A percentile compares a stretch with the other conserved stretches of the same genome.
Evolutionary conservation across 2,329 filamentous ascomycete genomes (phyloP).

Genomic region (Calonectria naviculata): DNA sequence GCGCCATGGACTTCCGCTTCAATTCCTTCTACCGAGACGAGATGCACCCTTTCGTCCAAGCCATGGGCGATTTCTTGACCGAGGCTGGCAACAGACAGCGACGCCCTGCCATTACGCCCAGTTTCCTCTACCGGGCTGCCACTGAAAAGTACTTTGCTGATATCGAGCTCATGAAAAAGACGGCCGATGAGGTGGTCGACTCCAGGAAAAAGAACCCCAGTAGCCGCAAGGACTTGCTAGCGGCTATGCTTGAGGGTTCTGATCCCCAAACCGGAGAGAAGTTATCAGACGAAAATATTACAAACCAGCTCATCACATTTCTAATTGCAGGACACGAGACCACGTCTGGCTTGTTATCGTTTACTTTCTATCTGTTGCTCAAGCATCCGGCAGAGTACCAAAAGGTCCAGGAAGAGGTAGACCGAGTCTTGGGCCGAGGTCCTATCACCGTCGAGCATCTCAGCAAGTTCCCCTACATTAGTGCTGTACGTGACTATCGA

Average conservation of each 20-base stretch:
- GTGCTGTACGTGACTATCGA: slow-evolving; percentile 51
- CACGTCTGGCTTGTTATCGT: slow-evolving; percentile 74
- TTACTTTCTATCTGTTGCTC: slow-evolving; percentile 72
- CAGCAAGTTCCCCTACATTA: slow-evolving; percentile 72
- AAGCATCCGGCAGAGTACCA: slow-evolving; percentile 69
- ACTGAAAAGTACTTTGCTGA: slow-evolving; percentile 64
- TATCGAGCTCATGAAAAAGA: slow-evolving; percentile 65
- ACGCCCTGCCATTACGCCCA: slow-evolving; percentile 57
- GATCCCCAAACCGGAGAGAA: slow-evolving; percentile 75
- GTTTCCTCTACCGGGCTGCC: slow-evolving; percentile 59
- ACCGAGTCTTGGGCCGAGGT: slow-evolving; percentile 69
- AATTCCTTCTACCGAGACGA: slow-evolving; percentile 78
- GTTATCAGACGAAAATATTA: slow-evolving; percentile 72
- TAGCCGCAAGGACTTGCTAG: slow-evolving; percentile 74
- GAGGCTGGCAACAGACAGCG: slow-evolving; percentile 64
- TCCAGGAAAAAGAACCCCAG: slow-evolving; percentile 65
- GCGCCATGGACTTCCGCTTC: slow-evolving; percentile 78
- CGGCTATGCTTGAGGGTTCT: slow-evolving; percentile 74
- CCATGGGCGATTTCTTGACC: slow-evolving; percentile 73
- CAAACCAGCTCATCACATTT: slow-evolving; percentile 79
- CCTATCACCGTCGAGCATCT: slow-evolving; percentile 71
- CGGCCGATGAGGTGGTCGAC: slow-evolving; percentile 70
- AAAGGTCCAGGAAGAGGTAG: slow-evolving; percentile 75
- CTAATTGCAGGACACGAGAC: slow-evolving; percentile 80
- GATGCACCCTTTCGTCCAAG: slow-evolving; percentile 76